Evolutionary conservation across 2,329 filamentous ascomycete species (phyloP).

Genomic region (Fusarium duplospermum): DNA sequence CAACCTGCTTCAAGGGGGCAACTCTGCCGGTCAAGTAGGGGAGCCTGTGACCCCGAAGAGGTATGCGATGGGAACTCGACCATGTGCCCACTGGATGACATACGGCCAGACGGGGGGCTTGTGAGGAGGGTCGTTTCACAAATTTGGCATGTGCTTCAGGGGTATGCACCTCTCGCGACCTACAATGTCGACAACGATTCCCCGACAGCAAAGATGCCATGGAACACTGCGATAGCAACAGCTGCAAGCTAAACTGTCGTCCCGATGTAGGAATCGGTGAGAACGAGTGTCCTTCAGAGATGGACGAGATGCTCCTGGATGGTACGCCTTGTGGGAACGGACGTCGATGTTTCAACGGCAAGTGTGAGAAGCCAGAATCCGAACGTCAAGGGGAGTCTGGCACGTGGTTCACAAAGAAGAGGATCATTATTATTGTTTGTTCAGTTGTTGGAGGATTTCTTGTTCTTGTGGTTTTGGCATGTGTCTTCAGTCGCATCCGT

Average conservation of each 20-base stretch:
- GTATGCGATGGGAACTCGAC: not conserved
- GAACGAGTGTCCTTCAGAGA: not conserved
- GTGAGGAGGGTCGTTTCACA: not conserved
- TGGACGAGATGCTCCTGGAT: not conserved
- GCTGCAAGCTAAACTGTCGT: not conserved
- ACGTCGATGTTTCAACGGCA: not conserved
- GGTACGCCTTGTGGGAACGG: not conserved
- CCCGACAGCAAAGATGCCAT: not conserved
- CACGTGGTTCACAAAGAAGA: not conserved
- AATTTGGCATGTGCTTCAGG: not conserved
- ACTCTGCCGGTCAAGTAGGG: not conserved
- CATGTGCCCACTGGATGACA: not conserved
- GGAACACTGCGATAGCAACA: not conserved
- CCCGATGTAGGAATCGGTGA: not conserved
- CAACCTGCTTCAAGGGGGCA: not conserved
- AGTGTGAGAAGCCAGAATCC: not conserved
- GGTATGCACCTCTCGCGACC: not conserved
- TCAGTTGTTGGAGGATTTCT: not conserved
- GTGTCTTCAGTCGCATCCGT: not conserved
- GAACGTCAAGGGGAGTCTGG: not conserved
- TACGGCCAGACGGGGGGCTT: not conserved
- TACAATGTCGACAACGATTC: not conserved
- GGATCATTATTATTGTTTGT: not conserved
- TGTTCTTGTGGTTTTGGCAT: not conserved
- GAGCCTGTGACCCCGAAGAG: not conserved